Evolutionary conservation across 2,329 filamentous ascomycete species (phyloP).

Genomic region (Bipolaris oryzae): DNA sequence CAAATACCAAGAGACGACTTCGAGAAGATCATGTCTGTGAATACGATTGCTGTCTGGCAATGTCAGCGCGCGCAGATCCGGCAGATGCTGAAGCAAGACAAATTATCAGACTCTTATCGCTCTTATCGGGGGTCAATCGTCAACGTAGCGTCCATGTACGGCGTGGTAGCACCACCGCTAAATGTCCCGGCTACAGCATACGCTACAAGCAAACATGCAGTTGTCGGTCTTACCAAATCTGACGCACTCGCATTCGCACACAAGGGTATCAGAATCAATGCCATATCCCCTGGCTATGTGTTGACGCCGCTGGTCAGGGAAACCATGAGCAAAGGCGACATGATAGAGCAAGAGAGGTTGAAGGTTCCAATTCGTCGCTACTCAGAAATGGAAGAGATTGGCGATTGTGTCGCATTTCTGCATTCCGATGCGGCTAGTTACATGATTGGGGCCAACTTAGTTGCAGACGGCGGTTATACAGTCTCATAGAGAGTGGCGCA

Average conservation of each 20-base stretch:
- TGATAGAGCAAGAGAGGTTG: slow-evolving; percentile 46
- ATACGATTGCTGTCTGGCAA: slow-evolving; percentile 63
- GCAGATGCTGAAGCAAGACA: slow-evolving; percentile 60
- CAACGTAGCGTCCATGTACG: slow-evolving; percentile 61
- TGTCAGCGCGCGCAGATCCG: slow-evolving; percentile 61
- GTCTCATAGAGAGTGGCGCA: slow-evolving; percentile 14
- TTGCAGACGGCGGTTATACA: slow-evolving; percentile 61
- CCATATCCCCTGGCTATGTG: slow-evolving; percentile 62
- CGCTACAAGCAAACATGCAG: slow-evolving; percentile 60
- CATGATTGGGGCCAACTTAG: slow-evolving; percentile 73
- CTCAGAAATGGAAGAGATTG: slow-evolving; percentile 67
- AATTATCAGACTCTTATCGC: slow-evolving; percentile 30
- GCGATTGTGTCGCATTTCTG: slow-evolving; percentile 72
- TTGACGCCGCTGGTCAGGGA: slow-evolving; percentile 49
- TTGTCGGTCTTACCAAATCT: slow-evolving; percentile 60
- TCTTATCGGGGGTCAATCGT: slow-evolving; percentile 59
- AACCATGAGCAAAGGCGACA: slow-evolving; percentile 30
- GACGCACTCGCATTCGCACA: slow-evolving; percentile 61
- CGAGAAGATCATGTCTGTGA: slow-evolving; percentile 58
- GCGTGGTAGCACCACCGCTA: slow-evolving; percentile 50
- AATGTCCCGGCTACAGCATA: slow-evolving; percentile 56
- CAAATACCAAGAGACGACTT: slow-evolving; percentile 57
- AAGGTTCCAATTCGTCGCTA: slow-evolving; percentile 56
- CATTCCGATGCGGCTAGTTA: slow-evolving; percentile 74
- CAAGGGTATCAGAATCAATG: slow-evolving; percentile 63